Base-by-base conservation (phyloP, 805 yeast genomes). In the Ogataea sp. region DNA sequence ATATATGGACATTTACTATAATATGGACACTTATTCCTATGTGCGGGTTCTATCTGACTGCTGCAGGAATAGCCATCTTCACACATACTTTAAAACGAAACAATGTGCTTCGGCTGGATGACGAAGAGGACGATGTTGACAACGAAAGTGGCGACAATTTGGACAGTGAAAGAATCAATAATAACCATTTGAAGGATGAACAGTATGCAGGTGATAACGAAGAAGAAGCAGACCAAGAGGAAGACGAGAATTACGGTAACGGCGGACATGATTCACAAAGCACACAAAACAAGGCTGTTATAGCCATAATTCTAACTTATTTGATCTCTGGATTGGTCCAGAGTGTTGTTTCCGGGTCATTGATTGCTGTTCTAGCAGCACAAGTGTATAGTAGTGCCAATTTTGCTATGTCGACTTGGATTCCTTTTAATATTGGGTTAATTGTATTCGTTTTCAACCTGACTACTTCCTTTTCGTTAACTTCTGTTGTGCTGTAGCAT, bases 341-440 rank as follows among this genome's bases (percentile, higher is more conserved):
- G 50, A 96, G 83, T 0, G 65, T 84, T 32, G 61, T 78, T 2
- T 64, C 80, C 1, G 97, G 97, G 0, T 76, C 89, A 1, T 67
- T 86, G 6, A 69, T 83, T 31, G 97, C 96, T 0, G 65, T 88
- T 11, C 55, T 93, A 32, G 55, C 84, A 15, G 80, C 80, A 27
- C 83, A 87, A 1, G 72, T 88, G 7, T 89, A 89, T 61, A 67
- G 71, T 39, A 78, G 95, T 0, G 95, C 95, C 0, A 69, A 82
- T 20, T 77, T 90, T 50, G 73, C 83, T 18, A 85, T 93, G 94
- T 81, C 94, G 11, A 85, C 97, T 0, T 90, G 98, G 98, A 77
- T 90, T 7, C 97, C 98, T 0, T 71, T 90, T 47, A 73, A 83
- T 40, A 85, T 89, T 77, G 94, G 79, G 0, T 59, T 83, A 2